Conservation (phyloP, 2,329 filamentous ascomycete genomes). For the Coniochaeta sp. region DNA sequence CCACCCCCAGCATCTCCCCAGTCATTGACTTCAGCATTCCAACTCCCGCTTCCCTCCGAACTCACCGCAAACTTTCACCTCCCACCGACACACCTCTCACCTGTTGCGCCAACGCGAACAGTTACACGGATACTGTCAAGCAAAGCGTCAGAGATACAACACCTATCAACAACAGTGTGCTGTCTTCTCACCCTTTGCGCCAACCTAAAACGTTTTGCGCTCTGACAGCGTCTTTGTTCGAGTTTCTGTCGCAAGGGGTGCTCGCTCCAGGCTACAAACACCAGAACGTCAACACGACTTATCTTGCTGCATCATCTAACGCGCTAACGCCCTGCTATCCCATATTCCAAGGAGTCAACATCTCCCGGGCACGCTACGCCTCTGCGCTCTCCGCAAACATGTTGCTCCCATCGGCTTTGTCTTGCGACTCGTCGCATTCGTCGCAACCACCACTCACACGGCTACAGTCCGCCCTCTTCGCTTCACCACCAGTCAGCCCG, state of each 20-base stretch:
- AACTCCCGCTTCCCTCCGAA: conserved; percentile 4
- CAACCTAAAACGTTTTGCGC: not conserved
- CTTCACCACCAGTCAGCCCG: conserved; percentile 52
- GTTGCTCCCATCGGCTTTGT: conserved; percentile 51
- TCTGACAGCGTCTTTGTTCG: not conserved
- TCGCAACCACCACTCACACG: conserved; percentile 26
- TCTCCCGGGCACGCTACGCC: not conserved
- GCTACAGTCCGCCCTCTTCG: conserved; percentile 41
- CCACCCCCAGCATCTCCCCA: conserved; percentile 4
- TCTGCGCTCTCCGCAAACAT: conserved; percentile 25
- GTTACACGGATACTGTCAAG: too few species aligned
- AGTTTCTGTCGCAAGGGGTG: not conserved
- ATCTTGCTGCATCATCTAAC: not conserved
- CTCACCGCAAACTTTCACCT: not conserved
- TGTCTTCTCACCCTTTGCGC: not conserved
- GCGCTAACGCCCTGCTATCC: not conserved
- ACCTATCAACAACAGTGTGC: not conserved
- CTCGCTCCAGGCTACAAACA: not conserved
- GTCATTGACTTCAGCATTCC: conserved; percentile 7
- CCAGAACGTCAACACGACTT: not conserved
- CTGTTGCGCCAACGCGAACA: not conserved
- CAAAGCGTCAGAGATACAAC: not conserved
- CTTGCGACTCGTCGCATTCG: conserved; percentile 47
- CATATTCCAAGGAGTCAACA: not conserved
- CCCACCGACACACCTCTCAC: not conserved